Base-by-base conservation (phyloP, 805 yeast genomes). In the Starmerella apicola region DNA sequence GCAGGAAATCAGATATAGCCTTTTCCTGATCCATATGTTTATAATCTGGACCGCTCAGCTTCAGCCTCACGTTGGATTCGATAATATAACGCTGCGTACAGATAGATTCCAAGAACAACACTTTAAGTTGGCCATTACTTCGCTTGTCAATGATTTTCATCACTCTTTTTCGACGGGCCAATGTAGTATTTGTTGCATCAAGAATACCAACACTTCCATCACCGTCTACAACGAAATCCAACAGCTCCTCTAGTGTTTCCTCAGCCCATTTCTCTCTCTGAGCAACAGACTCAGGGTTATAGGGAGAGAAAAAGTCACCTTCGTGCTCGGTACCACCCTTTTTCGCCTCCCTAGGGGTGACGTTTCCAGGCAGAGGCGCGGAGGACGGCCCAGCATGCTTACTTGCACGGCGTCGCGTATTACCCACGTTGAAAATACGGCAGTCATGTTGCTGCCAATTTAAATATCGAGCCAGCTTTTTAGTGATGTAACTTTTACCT, bases 381-480 rank as follows among this genome's bases (percentile, higher is more conserved):
- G 61, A 65, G 22, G 82, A 80, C 1, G 91, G 91, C 0, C 91
- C 91, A 8, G 71, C 67, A 42, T 68, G 65, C 25, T 66, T 64
- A 39, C 57, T 53, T 46, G 81, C 85, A 48, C 75, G 73, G 53
- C 97, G 69, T 52, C 98, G 71, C 0, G 96, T 88, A 53, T 91
- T 82, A 1, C 98, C 98, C 23, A 91, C 98, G 55, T 88, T 88
- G 65, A 91, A 88, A 8, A 88, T 86, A 48, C 79, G 70, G 44
- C 94, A 78, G 50, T 81, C 84, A 52, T 86, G 93, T 61, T 86
- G 94, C 29, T 85, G 72, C 94, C 95, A 88, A 62, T 88, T 88
- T 56, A 88, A 65, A 60, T 83, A 91, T 44, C 97, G 64, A 1
- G 93, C 81, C 35, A 88, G 67, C 57, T 91, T 88, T 60, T 85